Evolutionary conservation across 73 alveolate species (phyloP).

Genomic region (Paramecium caudatum): DNA sequence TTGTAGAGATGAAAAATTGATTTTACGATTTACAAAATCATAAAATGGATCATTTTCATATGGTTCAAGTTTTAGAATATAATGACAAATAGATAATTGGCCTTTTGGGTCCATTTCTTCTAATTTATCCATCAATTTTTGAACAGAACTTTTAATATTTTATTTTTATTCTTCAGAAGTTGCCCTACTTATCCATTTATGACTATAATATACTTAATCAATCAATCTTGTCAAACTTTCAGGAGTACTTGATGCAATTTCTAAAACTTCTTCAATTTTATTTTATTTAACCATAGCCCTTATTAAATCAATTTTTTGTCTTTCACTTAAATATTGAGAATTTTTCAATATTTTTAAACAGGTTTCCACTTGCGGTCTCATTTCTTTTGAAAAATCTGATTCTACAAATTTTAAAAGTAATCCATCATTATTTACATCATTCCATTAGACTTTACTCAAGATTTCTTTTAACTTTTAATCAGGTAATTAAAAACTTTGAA

Average conservation of each 20-base stretch:
- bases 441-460: neutral
- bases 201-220: conserved; percentile 15
- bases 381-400: neutral
- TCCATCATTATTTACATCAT: neutral
- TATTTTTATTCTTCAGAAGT: neutral
- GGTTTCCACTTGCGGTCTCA: neutral
- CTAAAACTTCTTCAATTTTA: neutral
- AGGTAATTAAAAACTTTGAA: neutral
- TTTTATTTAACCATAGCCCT: neutral
- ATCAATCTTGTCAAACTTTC: conserved; percentile 2
- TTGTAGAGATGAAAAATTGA: neutral
- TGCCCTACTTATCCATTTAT: neutral
- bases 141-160: neutral
- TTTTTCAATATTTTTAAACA: neutral
- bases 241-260: neutral
- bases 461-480: neutral
- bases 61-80: conserved; percentile 8
- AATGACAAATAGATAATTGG: conserved; percentile 14
- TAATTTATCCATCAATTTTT: neutral
- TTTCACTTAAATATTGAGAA: neutral
- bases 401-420: neutral
- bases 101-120: neutral
- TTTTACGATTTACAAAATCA: conserved; percentile 13
- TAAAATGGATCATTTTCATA: conserved; percentile 24
- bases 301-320: neutral